Evolutionary conservation across 176 grass and related monocot species (phyloP), one percentile per base, ranked within the genome.

Genomic region (Raddia distichophylla): DNA sequence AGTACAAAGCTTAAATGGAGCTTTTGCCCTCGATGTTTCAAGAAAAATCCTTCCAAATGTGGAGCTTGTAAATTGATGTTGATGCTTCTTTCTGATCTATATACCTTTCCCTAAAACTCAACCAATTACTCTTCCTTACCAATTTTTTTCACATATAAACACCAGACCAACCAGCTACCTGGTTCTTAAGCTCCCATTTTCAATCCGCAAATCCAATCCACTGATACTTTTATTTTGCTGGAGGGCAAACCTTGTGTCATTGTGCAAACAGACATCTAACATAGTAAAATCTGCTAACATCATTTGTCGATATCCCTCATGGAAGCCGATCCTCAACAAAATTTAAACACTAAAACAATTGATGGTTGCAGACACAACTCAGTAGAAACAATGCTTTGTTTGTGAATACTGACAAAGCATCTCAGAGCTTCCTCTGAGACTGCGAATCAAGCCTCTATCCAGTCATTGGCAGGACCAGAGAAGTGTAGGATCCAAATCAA

Each of bases 321-420:
- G 27, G 10, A 52, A 5, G 72, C 58, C 40, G 64, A 84, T 10
- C 73, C 51, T 18, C 71, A 71, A 10, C 22, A 81, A 64, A 18
- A 49, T 66, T 10, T 32, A 59, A 77, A 66, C 27, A 65, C 7
- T n/a, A 54, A 40, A 67, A 14, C 33, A 60, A 69, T 18, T 57
- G 11, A 67, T 5, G 33, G 51, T 16, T 20, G 42, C 44, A 3
- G 3, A 73, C 32, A 45, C 43, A 67, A 47, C 18, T 44, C 2
- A 2, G 48, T 45, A 65, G 52, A 75, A 71, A 64, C 49, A 71
- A 51, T 34, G 45, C 4, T 4, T 20, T 82, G 66, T 53, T 67
- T 73, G 43, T 66, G 32, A 72, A 72, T 74, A 77, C 65, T 73
- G 73, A 7, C 40, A 46, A 71, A 59, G 42, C 50, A 49, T 85